Base-by-base conservation (phyloP, 129 eudicot species). In the Lactuca sativa region DNA sequence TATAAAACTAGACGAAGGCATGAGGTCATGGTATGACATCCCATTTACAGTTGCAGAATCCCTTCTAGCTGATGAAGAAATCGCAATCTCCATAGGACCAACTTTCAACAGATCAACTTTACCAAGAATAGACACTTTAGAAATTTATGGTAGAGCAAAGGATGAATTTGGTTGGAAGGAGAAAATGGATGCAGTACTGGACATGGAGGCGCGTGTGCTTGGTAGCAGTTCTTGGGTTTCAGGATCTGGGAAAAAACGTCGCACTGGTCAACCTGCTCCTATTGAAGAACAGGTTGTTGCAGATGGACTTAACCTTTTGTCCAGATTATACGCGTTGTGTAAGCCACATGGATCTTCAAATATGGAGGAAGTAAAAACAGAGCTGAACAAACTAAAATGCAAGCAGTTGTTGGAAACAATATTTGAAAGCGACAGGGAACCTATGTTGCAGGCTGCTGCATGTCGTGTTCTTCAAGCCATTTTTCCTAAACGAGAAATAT, bases 141-240 rank as follows among this genome's bases (percentile, higher is more conserved):
- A 93, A 76, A 85, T 93, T 66, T 93, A 93, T 78, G 99, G 99
- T 57, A 88, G 97, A 18, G 90, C 95, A 15, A 93, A 93, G 82
- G 99, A 93, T 83, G 99, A 93, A 62, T 93, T 89, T 82, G 99
- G 99, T 51, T 93, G 99, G 99, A 93, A 93, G 52, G 99, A 93
- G 84, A 93, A 93, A 86, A 93, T 93, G 95, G 99, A 93, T 73
- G 86, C 95, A 13, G 88, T 92, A 56, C 73, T 92, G 68, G 97
- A 93, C 81, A 87, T 93, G 95, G 99, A 93, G 83, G 90, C 95
- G 66, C 93, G 97, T 64, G 93, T 74, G 43, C 99, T 93, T 69
- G 97, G 91, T 18, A 71, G 78, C 69, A 82, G 81, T 66, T 82
- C 95, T 5, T 90, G 85, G 86, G 83, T 72, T 62, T 66, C 89